phyloP scores from a whole-genome alignment of 208 protist genomes.

The Blastocrithidia nonstop region DNA sequence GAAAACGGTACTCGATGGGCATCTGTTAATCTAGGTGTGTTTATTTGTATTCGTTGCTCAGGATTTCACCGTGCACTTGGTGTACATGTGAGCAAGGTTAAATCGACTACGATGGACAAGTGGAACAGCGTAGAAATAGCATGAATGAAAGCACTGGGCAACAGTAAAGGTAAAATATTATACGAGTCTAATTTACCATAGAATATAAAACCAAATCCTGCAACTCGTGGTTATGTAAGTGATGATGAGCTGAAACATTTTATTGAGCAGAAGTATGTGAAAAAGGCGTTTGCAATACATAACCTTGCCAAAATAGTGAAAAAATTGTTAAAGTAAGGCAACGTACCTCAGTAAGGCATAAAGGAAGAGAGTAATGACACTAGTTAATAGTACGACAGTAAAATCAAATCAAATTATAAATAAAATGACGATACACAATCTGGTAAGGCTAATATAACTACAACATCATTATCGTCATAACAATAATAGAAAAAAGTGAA shows the following conservation, averaged over 20 bases:
- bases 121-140: slow-evolving; percentile 44
- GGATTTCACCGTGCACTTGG: slow-evolving; percentile 89
- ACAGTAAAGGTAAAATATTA: slow-evolving; percentile 31
- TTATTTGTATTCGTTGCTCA: slow-evolving; percentile 87
- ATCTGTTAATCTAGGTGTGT: slow-evolving; percentile 80
- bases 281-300: slow-evolving; percentile 35
- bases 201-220: no score
- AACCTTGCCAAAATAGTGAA: slow-evolving; percentile 20
- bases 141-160: slow-evolving; percentile 64
- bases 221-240: no score
- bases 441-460: no score
- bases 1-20: slow-evolving; percentile 76
- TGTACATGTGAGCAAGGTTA: slow-evolving; percentile 87
- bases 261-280: slow-evolving; percentile 57
- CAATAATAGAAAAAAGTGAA: neutral
- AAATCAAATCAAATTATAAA: neutral
- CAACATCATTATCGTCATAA: neutral
- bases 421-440: neutral
- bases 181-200: slow-evolving; percentile 32
- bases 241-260: slow-evolving; percentile 32
- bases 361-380: slow-evolving; percentile 1
- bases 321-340: slow-evolving; percentile 33
- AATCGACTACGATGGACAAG: slow-evolving; percentile 87
- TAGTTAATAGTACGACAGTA: neutral
- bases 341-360: slow-evolving; percentile 27